Percentiles rank a stretch among this genome's conserved stretches.
These are phyloP conservation scores for Auriscalpium microsporum DNA, from an alignment of 768 basidiomycete genomes.

Conservation along the genomic window DNA sequence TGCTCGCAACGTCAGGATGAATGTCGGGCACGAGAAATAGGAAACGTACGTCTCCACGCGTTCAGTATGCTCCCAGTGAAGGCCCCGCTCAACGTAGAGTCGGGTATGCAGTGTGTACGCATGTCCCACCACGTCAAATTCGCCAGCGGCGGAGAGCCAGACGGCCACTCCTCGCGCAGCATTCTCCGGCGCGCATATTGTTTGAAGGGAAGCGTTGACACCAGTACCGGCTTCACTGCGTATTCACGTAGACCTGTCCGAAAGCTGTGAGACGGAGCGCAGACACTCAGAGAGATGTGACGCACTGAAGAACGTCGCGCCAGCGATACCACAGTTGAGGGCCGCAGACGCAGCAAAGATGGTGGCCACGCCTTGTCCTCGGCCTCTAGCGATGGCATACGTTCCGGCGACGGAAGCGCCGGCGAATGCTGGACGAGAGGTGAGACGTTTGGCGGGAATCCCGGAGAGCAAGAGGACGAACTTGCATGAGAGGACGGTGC, in stretches of 20 bases:
- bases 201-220: conserved; percentile 33
- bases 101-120: conserved; percentile 52
- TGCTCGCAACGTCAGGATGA: conserved; percentile 22
- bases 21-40: background rate
- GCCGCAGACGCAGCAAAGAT: conserved; percentile 45
- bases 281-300: conserved; percentile 3
- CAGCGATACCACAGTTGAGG: conserved; percentile 63
- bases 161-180: conserved; percentile 21
- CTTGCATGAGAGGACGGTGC: conserved; percentile 70
- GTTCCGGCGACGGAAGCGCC: conserved; percentile 40
- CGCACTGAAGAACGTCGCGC: conserved; percentile 74
- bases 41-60: conserved; percentile 50
- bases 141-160: conserved; percentile 7
- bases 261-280: background rate
- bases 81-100: conserved; percentile 67
- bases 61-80: conserved; percentile 53
- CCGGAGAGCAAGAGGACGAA: conserved; percentile 42
- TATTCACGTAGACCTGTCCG: conserved; percentile 66
- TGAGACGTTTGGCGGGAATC: conserved; percentile 19
- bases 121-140: conserved; percentile 42
- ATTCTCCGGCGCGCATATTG: conserved; percentile 37
- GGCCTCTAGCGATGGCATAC: conserved; percentile 39
- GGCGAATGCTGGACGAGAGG: conserved; percentile 38
- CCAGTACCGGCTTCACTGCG: conserved; percentile 55
- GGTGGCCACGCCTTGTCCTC: conserved; percentile 37